A percentile compares a stretch with the other conserved stretches of the same genome.
Conservation (phyloP, 2,329 filamentous ascomycete genomes). For the Microcyclosporella mali region DNA sequence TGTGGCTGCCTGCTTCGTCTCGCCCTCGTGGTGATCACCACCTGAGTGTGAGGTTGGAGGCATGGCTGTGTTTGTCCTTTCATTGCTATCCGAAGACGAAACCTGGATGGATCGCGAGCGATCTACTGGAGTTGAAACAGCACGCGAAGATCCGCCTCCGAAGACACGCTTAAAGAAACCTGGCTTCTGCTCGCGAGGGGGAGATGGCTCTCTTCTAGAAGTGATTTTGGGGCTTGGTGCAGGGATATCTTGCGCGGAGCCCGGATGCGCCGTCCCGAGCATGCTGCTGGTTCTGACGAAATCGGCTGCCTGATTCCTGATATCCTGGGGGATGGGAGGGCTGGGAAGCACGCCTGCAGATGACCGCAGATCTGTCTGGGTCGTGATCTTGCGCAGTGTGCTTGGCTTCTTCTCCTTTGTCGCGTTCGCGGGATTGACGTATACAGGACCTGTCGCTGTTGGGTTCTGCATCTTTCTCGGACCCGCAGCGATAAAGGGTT, state of each 20-base stretch:
- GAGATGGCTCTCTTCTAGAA: slow-evolving; percentile 27
- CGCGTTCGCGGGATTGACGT: slow-evolving; percentile 24
- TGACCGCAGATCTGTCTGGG: slow-evolving; percentile 26
- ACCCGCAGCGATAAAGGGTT: slow-evolving; percentile 74
- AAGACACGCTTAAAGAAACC: slow-evolving; percentile 95
- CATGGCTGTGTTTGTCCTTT: slow-evolving; percentile 12
- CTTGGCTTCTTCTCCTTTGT: slow-evolving; percentile 16
- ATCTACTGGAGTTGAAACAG: slow-evolving; percentile 18
- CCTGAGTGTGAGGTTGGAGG: slow-evolving; percentile 17
- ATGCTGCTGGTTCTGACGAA: slow-evolving; percentile 44
- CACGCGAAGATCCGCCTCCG: slow-evolving; percentile 39
- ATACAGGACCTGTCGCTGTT: slow-evolving; percentile 30
- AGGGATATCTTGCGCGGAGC: slow-evolving; percentile 43
- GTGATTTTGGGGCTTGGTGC: slow-evolving; percentile 44
- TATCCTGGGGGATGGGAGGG: slow-evolving; percentile 32
- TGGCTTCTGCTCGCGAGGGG: slow-evolving; percentile 51
- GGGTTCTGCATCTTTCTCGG: slow-evolving; percentile 53
- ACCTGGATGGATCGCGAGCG: slow-evolving; percentile 15
- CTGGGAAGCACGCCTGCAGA: slow-evolving; percentile 17
- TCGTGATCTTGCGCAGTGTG: slow-evolving; percentile 28
- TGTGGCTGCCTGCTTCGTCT: slow-evolving; percentile 9
- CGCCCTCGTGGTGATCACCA: slow-evolving; percentile 6
- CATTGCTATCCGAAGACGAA: slow-evolving; percentile 6
- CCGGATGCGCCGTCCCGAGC: slow-evolving; percentile 35
- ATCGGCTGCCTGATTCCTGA: slow-evolving; percentile 43